A percentile compares a stretch with the other conserved stretches of the same genome.
phyloP scores from a whole-genome alignment of 208 protist species.

The Novymonas esmeraldas region DNA sequence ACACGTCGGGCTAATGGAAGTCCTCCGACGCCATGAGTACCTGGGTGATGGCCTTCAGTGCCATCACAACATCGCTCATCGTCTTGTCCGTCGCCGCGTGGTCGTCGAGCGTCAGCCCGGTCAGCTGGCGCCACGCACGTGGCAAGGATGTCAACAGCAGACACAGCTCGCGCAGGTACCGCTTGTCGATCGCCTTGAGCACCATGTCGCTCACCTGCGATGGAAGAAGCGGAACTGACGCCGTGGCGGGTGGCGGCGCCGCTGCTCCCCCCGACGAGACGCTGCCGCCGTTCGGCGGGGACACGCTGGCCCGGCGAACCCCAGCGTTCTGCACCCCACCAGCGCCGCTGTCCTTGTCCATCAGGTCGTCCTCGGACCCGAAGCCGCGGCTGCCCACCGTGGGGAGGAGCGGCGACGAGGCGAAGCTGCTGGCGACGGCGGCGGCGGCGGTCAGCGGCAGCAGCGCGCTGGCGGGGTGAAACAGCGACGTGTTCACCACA shows the following conservation, averaged over 20 bases:
- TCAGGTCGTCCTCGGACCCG: constrained; percentile 8
- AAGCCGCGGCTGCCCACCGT: constrained; percentile 5
- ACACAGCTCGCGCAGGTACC: constrained; percentile 72
- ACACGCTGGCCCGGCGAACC: neutral
- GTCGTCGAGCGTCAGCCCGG: constrained; percentile 50
- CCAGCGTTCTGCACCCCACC: neutral
- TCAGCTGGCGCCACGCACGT: constrained; percentile 56
- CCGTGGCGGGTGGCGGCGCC: neutral
- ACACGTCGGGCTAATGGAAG: constrained; percentile 28
- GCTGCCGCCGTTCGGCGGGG: neutral
- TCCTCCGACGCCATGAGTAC: constrained; percentile 81
- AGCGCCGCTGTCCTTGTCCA: neutral
- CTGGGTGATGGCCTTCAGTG: constrained; percentile 71
- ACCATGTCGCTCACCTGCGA: constrained; percentile 36
- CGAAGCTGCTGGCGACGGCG: constrained; percentile 14
- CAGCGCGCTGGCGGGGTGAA: constrained; percentile 37
- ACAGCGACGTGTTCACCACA: constrained; percentile 55
- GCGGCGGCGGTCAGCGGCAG: constrained; percentile 22
- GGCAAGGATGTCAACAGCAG: constrained; percentile 65
- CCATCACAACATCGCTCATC: constrained; percentile 60
- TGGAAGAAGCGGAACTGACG: neutral
- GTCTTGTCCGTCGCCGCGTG: constrained; percentile 55
- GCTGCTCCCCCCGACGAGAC: neutral
- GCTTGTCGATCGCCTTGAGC: constrained; percentile 51
- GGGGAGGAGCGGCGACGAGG: constrained; percentile 8